A percentile compares a stretch with the other conserved stretches of the same genome.
Evolutionary conservation across 2,329 filamentous ascomycete species (phyloP).

Genomic region (Simplicillium sp.): DNA sequence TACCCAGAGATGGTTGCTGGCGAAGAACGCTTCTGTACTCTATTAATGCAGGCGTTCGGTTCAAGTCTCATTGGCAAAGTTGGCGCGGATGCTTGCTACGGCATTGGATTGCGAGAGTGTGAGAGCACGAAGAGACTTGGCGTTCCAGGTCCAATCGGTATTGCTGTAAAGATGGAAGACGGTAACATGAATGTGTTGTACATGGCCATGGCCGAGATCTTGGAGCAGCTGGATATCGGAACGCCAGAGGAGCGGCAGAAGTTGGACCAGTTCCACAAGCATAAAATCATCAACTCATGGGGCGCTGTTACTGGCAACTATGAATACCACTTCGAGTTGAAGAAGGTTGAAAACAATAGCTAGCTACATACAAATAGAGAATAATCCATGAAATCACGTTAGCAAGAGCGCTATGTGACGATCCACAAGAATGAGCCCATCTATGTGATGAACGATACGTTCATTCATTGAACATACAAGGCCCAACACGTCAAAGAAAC

Average conservation of each 20-base stretch:
- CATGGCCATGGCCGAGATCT: slow-evolving; percentile 29
- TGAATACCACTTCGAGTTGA: slow-evolving; percentile 7
- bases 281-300: slow-evolving; percentile 25
- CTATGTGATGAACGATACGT: too few relatives aligned
- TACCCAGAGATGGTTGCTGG: slow-evolving; percentile 35
- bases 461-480: not conserved
- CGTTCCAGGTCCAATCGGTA: slow-evolving; percentile 26
- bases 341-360: not conserved
- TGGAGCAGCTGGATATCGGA: slow-evolving; percentile 31
- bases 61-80: slow-evolving; percentile 34
- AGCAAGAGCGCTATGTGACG: too few relatives aligned
- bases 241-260: slow-evolving; percentile 15
- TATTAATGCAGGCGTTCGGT: slow-evolving; percentile 28
- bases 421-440: too few relatives aligned
- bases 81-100: slow-evolving; percentile 39
- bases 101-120: slow-evolving; percentile 28
- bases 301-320: slow-evolving; percentile 23
- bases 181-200: slow-evolving; percentile 33
- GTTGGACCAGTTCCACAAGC: slow-evolving; percentile 22
- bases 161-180: slow-evolving; percentile 39
- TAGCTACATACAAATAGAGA: too few relatives aligned
- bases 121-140: slow-evolving; percentile 25
- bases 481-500: not conserved
- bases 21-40: slow-evolving; percentile 35
- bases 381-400: too few relatives aligned